Evolutionary conservation across 2,329 filamentous ascomycete species (phyloP).

Genomic region (Scytalidium sp.): DNA sequence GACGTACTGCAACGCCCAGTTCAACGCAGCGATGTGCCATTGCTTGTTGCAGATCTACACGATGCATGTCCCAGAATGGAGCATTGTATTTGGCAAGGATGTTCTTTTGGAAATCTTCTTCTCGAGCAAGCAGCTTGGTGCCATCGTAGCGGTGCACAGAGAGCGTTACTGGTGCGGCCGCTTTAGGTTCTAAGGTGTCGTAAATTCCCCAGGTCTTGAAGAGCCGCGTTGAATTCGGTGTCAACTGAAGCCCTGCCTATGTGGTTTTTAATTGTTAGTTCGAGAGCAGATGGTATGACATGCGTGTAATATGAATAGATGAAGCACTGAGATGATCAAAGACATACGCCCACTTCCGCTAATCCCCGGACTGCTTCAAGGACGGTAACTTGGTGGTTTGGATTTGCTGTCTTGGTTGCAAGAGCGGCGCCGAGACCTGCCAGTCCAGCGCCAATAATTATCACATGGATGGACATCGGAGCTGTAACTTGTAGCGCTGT

Average conservation of each 20-base stretch:
- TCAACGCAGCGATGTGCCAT: constrained; percentile 35
- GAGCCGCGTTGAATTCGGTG: constrained; percentile 25
- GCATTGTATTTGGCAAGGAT: constrained; percentile 15
- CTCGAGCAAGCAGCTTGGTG: constrained; percentile 23
- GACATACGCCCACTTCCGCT: constrained; percentile 32
- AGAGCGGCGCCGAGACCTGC: constrained; percentile 38
- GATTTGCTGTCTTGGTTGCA: constrained; percentile 28
- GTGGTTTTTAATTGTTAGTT: background rate
- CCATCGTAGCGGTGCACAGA: constrained; percentile 52
- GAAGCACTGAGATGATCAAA: background rate
- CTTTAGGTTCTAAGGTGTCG: constrained; percentile 13
- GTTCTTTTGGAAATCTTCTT: constrained; percentile 20
- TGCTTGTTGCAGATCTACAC: constrained; percentile 44
- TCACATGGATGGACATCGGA: constrained; percentile 26
- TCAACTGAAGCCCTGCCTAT: constrained; percentile 26
- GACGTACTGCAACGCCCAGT: constrained; percentile 35
- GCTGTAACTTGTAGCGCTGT: background rate
- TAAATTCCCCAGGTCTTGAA: constrained; percentile 26
- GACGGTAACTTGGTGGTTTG: constrained; percentile 38
- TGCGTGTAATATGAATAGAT: background rate
- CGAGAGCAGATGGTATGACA: background rate
- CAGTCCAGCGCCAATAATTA: constrained; percentile 41
- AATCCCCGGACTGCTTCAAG: constrained; percentile 38
- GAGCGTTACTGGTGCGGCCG: constrained; percentile 41
- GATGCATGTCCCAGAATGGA: constrained; percentile 44